These are phyloP conservation scores for Phytophthora nicotianae DNA, from an alignment of 352 stramenopile genomes.

Conservation along the genomic window DNA sequence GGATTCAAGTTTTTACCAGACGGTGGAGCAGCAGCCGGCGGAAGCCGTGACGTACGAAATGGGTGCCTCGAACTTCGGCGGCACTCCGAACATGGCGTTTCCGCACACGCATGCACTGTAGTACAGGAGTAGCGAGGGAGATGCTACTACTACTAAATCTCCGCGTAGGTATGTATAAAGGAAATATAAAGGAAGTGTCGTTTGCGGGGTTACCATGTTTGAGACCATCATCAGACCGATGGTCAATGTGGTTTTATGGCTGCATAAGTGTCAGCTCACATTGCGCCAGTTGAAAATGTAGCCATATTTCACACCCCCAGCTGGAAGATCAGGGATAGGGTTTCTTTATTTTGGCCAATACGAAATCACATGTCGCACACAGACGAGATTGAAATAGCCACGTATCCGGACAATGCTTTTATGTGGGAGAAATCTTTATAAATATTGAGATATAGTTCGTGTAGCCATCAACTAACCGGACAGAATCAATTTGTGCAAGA, in stretches of 20 bases:
- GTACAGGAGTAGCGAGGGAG: not conserved
- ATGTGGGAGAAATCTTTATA: not conserved
- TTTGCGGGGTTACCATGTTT: conserved; percentile 12
- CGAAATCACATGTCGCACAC: not conserved
- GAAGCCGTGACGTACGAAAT: conserved; percentile 33
- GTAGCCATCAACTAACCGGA: not conserved
- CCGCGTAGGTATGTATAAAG: conserved; percentile 33
- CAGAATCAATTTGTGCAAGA: not conserved
- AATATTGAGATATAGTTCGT: not conserved
- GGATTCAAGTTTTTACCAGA: conserved; percentile 42
- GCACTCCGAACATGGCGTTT: conserved; percentile 29
- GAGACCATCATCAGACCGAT: too few relatives aligned
- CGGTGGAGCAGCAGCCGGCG: conserved; percentile 24
- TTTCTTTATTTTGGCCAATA: conserved; percentile 1
- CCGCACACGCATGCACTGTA: conserved; percentile 35
- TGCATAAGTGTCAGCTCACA: not conserved
- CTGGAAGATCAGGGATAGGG: conserved; percentile 19
- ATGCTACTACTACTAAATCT: not conserved
- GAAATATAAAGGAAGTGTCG: conserved; percentile 34
- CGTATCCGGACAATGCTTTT: conserved; percentile 5
- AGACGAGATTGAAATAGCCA: not conserved
- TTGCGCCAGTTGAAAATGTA: conserved; percentile 1
- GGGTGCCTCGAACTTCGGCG: conserved; percentile 26
- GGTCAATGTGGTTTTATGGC: not conserved
- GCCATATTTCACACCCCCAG: conserved; percentile 20